Base-by-base conservation (phyloP, 108 stramenopile species). In the Pseudonitzschia multiseries region DNA sequence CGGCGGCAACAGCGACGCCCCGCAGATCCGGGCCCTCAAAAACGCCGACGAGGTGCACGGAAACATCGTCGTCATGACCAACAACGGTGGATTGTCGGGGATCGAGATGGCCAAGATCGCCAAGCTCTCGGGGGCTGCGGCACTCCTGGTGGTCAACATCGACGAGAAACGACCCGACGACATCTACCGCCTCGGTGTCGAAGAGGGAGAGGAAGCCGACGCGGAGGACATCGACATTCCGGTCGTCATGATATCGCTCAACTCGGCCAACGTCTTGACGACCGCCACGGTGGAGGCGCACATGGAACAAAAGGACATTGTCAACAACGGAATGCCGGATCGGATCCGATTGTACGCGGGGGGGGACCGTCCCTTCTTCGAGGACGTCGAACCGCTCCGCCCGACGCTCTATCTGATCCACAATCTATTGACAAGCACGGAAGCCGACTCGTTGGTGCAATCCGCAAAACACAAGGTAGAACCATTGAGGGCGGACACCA, bases 341-440 rank as follows among this genome's bases (percentile, higher is more conserved):
- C 51, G 81, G 32, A 85, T 96, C 18, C 72, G 95, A 32, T 71
- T 96, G 26, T 96, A 96, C 75, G 90, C 91, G 12, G 95, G 91
- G 33, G 95, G 91, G 6, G 95, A 96, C 56, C 76, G 95, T 31
- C 95, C 95, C n/a, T 96, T 93, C 72, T 96, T 93, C 72, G 95
- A 96, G 74, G 95, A 96, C 76, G 90, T 89, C 14, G 78, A 83
- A 17, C 73, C 87, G 2, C 46, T 57, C 2, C 54, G 73, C 6
- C 95, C 95, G 0, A 69, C 87, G 15, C 80, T 96, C 20, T 96
- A 96, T 54, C 70, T 96, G 31, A 96, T 96, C 82, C 95, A 96
- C 84, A 93, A 96, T 73, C 79, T 92, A 52, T 63, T 96, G 42
- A 90, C 88, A 2, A 36, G 33, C n/a, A 80, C 84, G 18, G 92